Evolutionary conservation across 345 rosid genomes (phyloP), one percentile per base, ranked within the genome.

Genomic region (Gossypium herbaceum): DNA sequence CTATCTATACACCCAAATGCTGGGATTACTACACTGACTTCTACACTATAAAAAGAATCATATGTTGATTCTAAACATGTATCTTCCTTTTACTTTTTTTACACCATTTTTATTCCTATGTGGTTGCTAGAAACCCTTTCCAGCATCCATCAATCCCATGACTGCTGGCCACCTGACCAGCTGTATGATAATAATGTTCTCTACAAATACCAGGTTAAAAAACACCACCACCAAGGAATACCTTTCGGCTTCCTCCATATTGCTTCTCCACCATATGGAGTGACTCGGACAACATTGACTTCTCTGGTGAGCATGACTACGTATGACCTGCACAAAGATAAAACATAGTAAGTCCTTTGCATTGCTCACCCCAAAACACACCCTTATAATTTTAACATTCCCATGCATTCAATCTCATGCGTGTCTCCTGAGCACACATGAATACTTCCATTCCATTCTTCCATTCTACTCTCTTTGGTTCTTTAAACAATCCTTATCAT

Each of bases 231-330:
- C 12, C 2, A 72, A 68, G 84, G 83, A 86, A 80, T 88, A 85
- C 80, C 77, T 69, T 73, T 45, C 78, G 19, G 74, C 84, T 68
- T 82, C 86, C 83, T 84, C 92, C 83, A 71, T 57, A 50, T 71
- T 75, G 86, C 86, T 86, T 84, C 86, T 83, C 78, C 86, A 80
- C 78, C 79, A 19, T 76, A 72, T 55, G 79, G 85, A 80, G 85
- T 77, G 81, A 84, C 87, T 83, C 84, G 12, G 80, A 88, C 84
- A 77, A 76, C 81, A 66, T 47, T 61, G 79, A 88, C 90, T 84
- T 85, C 87, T 78, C 83, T 80, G 89, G 88, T 84, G 91, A 90
- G 86, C 82, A 84, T 81, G 85, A 89, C 88, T 86, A 85, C 70
- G 81, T 82, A 87, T 67, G 77, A 94, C 98, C 98, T 94, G 98